Evolutionary conservation across 2,329 filamentous ascomycete species (phyloP).

Genomic region (Pestalotiopsis sp.): DNA sequence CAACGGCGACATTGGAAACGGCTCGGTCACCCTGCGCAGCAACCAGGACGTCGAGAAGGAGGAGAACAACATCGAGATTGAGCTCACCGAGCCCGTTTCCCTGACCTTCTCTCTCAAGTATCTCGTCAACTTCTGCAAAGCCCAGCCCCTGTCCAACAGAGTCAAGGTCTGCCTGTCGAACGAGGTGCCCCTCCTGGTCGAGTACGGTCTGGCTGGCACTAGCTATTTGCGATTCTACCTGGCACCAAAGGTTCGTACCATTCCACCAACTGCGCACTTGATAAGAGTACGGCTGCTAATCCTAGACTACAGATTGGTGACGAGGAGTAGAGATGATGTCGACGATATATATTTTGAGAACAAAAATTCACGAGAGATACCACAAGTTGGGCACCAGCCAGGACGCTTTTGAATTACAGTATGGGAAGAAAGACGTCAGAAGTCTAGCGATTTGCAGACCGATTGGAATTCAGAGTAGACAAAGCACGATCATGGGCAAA

Average conservation of each 20-base stretch:
- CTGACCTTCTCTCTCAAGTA: constrained; percentile 99
- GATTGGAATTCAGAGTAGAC: neutral
- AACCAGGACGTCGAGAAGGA: constrained; percentile 90
- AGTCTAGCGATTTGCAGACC: neutral
- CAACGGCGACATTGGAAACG: constrained; percentile 93
- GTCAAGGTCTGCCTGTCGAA: constrained; percentile 95
- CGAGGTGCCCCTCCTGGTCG: constrained; percentile 93
- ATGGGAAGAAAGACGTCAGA: neutral
- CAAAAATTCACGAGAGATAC: constrained; percentile 15
- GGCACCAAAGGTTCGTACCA: constrained; percentile 81
- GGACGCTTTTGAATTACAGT: constrained; percentile 2
- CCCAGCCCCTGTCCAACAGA: constrained; percentile 74
- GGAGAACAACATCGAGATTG: constrained; percentile 81
- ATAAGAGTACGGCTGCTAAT: neutral
- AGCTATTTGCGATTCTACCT: constrained; percentile 97
- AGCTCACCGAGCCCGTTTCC: constrained; percentile 87
- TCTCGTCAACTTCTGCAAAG: constrained; percentile 99
- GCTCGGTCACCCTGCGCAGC: constrained; percentile 86
- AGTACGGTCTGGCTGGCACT: constrained; percentile 80
- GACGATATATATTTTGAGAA: constrained; percentile 6
- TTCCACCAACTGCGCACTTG: neutral
- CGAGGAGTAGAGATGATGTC: constrained; percentile 6
- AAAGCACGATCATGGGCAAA: neutral
- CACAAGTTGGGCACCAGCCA: neutral
- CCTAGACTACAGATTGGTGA: constrained; percentile 8